Conservation (phyloP, 2,329 filamentous ascomycete genomes). For the Aspergillus glaucus region DNA sequence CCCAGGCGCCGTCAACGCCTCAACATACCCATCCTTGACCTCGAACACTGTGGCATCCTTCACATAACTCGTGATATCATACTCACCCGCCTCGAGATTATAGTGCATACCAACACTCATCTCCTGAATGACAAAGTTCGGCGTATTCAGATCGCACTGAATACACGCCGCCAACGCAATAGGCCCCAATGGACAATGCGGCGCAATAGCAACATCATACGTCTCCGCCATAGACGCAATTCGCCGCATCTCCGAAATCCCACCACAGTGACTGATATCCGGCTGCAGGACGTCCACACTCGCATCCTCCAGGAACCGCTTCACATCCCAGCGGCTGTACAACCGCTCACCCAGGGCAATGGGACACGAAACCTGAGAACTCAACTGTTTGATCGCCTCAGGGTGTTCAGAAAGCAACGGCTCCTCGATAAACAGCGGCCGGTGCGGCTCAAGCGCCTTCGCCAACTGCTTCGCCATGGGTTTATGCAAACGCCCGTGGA, state of each 20-base stretch:
- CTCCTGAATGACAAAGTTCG: constrained; percentile 68
- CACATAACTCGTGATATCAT: constrained; percentile 62
- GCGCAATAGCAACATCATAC: constrained; percentile 67
- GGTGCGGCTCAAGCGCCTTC: constrained; percentile 58
- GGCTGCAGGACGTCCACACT: constrained; percentile 68
- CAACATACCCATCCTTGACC: constrained; percentile 60
- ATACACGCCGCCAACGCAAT: constrained; percentile 66
- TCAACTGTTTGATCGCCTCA: constrained; percentile 58
- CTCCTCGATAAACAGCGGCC: constrained; percentile 71
- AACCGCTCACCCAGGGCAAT: constrained; percentile 68
- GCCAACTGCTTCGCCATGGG: constrained; percentile 77
- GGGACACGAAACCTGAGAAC: constrained; percentile 52
- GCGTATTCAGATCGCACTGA: constrained; percentile 56
- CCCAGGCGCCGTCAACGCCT: constrained; percentile 54
- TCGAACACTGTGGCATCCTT: constrained; percentile 60
- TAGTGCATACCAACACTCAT: constrained; percentile 78
- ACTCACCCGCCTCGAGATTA: constrained; percentile 55
- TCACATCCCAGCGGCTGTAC: constrained; percentile 67
- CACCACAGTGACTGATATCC: constrained; percentile 65
- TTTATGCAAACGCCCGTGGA: constrained; percentile 70
- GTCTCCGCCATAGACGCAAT: constrained; percentile 67
- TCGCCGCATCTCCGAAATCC: constrained; percentile 63
- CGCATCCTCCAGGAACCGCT: constrained; percentile 62
- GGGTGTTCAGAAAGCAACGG: constrained; percentile 64
- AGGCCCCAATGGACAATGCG: constrained; percentile 67